Base-by-base conservation (phyloP, 441 rosid genomes). In the Brassica balearica region DNA sequence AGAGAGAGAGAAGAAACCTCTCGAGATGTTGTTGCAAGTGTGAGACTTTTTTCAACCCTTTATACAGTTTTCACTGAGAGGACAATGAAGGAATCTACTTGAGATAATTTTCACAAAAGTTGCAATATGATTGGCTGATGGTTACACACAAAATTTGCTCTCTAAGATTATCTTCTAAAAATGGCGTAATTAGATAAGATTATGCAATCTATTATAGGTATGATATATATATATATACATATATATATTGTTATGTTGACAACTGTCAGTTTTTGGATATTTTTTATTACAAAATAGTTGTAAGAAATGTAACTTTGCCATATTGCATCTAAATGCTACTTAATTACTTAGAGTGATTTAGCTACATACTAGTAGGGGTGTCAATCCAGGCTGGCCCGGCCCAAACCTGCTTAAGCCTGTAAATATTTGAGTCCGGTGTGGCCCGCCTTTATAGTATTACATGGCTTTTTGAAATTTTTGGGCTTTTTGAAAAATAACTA, bases 71-170 rank as follows among this genome's bases (percentile, higher is more conserved):
- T 41, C 15, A 25, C 7, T 1, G 20, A 59, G 20, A 46, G 23
- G 15, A 60, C 17, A 36, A 12, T 1, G 4, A 17, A 61, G 64
- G 67, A 56, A 8, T n/a, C 10, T 29, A 4, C 14, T 41, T 8
- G 25, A 71, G 8, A 1, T 14, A 46, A 53, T n/a, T 2, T 65
- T 38, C n/a, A 65, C 81, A 76, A 17, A 32, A 5, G 41, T 61
- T 68, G 74, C 4, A 3, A 3, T 32, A 14, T 69, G 64, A 76
- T 61, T 76, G 69, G 73, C 73, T 60, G 7, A 2, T 11, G 4
- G 34, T 34, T 19, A 32, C 74, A 27, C 61, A 65, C 29, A 22
- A 22, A 73, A 64, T 48, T 71, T 11, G 8, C 12, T 7, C 8
- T 19, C 8, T 1, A 11, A 2, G 78, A 75, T 67, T 75, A 38